Evolutionary conservation across 2,329 filamentous ascomycete species (phyloP).

Genomic region (Sarocladium oryzae): DNA sequence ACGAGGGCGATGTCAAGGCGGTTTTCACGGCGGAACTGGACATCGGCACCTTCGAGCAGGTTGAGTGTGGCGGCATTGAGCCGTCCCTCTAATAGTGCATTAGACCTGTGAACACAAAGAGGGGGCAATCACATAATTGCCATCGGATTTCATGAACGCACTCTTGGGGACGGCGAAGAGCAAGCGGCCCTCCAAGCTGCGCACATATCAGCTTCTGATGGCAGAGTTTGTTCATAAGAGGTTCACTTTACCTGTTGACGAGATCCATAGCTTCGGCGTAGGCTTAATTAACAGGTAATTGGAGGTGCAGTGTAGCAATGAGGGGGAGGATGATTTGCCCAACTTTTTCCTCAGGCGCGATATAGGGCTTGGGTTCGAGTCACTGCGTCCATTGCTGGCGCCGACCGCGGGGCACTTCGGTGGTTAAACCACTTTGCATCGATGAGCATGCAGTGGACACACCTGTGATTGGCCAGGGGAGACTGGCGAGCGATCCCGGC

Average conservation of each 20-base stretch:
- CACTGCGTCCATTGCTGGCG: constrained; percentile 7
- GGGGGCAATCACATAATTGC: too few species aligned
- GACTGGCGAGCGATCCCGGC: neutral
- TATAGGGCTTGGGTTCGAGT: neutral
- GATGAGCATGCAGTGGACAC: neutral
- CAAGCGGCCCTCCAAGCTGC: constrained; percentile 81
- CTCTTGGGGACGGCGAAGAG: constrained; percentile 98
- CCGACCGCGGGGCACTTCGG: constrained; percentile 14
- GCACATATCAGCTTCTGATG: neutral
- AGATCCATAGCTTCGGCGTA: constrained; percentile 45
- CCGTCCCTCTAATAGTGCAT: constrained; percentile 65
- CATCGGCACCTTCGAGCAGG: constrained; percentile 86
- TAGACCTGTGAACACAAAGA: neutral
- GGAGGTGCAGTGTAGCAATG: neutral
- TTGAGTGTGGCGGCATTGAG: constrained; percentile 84
- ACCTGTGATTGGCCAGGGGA: neutral
- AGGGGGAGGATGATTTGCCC: neutral
- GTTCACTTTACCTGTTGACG: constrained; percentile 44
- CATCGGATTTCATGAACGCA: too few species aligned
- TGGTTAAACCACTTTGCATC: neutral
- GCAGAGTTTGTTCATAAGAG: constrained; percentile 20
- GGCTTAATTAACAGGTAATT: neutral
- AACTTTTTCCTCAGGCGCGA: neutral
- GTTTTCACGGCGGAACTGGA: constrained; percentile 92
- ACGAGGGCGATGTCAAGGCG: constrained; percentile 96